phyloP scores from a whole-genome alignment of 1,284 basidiomycete species.

The Butyriboletus appendiculatus region DNA sequence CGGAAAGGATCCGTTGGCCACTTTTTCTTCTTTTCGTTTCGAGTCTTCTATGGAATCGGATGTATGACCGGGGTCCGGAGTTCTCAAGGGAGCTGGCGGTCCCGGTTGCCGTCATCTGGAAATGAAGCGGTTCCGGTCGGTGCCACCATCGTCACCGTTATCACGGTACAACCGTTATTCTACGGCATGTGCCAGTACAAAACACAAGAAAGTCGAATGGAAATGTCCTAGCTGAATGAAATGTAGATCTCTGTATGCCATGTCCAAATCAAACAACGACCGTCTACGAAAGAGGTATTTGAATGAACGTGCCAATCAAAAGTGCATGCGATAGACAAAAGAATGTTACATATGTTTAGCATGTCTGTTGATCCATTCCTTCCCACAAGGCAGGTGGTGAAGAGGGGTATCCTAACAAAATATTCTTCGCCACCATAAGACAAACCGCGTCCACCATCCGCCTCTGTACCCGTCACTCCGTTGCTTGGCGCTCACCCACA shows the following conservation, averaged over 20 bases:
- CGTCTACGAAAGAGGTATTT: slow-evolving; percentile 12
- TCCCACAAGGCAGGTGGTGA: not conserved
- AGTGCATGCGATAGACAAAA: slow-evolving; percentile 32
- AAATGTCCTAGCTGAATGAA: slow-evolving; percentile 8
- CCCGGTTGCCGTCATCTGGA: slow-evolving; percentile 14
- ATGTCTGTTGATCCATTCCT: slow-evolving; percentile 19
- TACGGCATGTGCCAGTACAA: not conserved
- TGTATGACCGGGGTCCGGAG: not conserved
- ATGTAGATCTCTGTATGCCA: slow-evolving; percentile 6
- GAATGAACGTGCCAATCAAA: slow-evolving; percentile 24
- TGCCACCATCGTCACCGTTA: not conserved
- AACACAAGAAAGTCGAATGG: not conserved
- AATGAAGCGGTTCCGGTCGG: slow-evolving; percentile 21
- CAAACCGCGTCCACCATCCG: slow-evolving; percentile 71
- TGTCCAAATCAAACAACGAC: slow-evolving; percentile 28
- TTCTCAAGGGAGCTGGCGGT: not conserved
- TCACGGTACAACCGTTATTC: not conserved
- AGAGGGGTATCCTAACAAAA: slow-evolving; percentile 53
- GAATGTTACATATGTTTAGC: slow-evolving; percentile 39
- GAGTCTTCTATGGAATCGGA: not conserved
- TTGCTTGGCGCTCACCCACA: slow-evolving; percentile 62
- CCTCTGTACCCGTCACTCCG: slow-evolving; percentile 66
- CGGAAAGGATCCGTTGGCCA: not conserved
- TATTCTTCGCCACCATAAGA: slow-evolving; percentile 67
- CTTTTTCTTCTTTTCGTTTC: not conserved